These are phyloP conservation scores for Polysphondylium violaceum DNA, from an alignment of 78 protist genomes.

Conservation along the genomic window DNA sequence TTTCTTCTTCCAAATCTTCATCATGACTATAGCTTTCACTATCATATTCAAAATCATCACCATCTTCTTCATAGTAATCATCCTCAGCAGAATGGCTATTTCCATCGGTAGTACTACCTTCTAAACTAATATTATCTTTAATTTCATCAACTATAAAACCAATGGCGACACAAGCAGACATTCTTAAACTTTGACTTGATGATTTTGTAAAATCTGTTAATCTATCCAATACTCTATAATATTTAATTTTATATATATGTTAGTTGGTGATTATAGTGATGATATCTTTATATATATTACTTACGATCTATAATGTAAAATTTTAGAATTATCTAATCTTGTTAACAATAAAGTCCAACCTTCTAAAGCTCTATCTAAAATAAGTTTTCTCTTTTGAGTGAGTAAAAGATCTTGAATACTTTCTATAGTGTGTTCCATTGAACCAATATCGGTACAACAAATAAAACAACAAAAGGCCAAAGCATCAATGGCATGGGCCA, in stretches of 20 bases:
- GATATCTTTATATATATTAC: neutral
- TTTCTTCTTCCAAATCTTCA: neutral
- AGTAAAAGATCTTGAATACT: conserved; percentile 20
- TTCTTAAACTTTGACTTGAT: conserved; percentile 14
- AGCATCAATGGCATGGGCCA: conserved; percentile 13
- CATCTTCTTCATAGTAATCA: conserved; percentile 16
- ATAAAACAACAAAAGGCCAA: conserved; percentile 34
- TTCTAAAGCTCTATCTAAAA: conserved; percentile 27
- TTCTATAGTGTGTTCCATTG: conserved; percentile 46
- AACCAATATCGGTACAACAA: conserved; percentile 24
- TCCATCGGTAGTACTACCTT: conserved; percentile 1
- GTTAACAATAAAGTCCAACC: conserved; percentile 47
- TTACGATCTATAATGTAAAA: conserved; percentile 30
- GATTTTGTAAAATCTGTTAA: conserved; percentile 43
- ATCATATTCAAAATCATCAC: conserved; percentile 7
- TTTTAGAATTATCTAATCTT: conserved; percentile 27
- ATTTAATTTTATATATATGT: neutral
- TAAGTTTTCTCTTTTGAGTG: conserved; percentile 38
- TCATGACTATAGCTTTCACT: conserved; percentile 2
- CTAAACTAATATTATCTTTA: conserved; percentile 12
- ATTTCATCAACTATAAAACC: conserved; percentile 64
- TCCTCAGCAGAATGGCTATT: no score
- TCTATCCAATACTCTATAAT: conserved; percentile 24
- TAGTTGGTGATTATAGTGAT: neutral
- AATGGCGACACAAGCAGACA: conserved; percentile 23